Evolutionary conservation across 225 moss, liverwort and hornwort species (phyloP).

Genomic region (Pseudoscleropodium purum): DNA sequence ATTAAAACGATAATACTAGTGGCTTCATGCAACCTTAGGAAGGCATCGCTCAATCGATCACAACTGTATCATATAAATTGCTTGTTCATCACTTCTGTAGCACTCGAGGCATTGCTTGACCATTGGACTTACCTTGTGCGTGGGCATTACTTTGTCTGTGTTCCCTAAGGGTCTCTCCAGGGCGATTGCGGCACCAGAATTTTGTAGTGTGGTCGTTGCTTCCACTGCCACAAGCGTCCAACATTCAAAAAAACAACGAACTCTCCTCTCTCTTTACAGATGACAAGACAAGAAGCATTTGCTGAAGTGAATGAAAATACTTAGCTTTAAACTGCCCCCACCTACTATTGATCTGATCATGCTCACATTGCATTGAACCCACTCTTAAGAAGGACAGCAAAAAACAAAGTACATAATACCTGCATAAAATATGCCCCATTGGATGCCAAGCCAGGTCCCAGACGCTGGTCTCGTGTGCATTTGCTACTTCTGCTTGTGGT

Average conservation of each 20-base stretch:
- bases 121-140: constrained; percentile 51
- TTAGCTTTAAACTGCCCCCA: not conserved
- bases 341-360: not conserved
- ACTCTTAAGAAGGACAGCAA: not conserved
- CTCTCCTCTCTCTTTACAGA: not conserved
- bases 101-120: not conserved
- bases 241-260: not conserved
- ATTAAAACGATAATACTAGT: not conserved
- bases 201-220: constrained; percentile 99
- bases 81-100: not conserved
- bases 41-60: not conserved
- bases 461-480: constrained; percentile 95
- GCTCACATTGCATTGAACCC: not conserved
- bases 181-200: constrained; percentile 99
- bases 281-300: not conserved
- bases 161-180: constrained; percentile 88
- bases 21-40: not conserved
- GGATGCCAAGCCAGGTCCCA: constrained; percentile 99
- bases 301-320: not conserved
- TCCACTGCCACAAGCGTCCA: constrained; percentile 42
- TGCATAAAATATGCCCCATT: constrained; percentile 96
- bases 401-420: constrained; percentile 19
- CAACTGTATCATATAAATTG: not conserved
- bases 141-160: constrained; percentile 72
- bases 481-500: constrained; percentile 97